Base-by-base conservation (phyloP, 2,329 filamentous ascomycete genomes). In the Sphaerostilbella broomeana region DNA sequence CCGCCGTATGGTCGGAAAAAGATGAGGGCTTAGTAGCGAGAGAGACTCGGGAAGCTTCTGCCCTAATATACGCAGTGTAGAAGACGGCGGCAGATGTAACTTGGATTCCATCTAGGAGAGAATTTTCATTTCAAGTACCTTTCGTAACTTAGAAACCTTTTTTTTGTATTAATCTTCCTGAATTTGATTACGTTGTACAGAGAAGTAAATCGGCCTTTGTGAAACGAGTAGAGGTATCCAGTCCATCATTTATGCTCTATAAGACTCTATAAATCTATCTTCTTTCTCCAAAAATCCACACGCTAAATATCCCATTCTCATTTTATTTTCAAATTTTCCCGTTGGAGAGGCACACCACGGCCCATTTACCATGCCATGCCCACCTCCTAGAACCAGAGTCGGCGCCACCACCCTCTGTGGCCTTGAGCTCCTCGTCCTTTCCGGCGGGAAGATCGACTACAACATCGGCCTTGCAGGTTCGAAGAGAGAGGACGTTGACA, bases 311-410 rank as follows among this genome's bases (percentile, higher is more conserved):
- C 26, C 3, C 19, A n/a, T 28, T 47, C 48, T 47, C 58, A 12
- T 38, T 46, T 50, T 49, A 62, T 24, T 52, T n/a, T n/a, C n/a
- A n/a, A n/a, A n/a, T n/a, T n/a, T n/a, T 49, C 6, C 57, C 61
- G 29, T 60, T 44, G 5, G 62, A 65, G 7, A 65, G 47, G 35
- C 52, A 88, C 4, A 94, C 81, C n/a, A 97, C 87, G 5, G 90
- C 90, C 85, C 86, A 97, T 63, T 95, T 95, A 28, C 90, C 90
- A 55, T 78, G 84, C 89, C 89, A 97, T 0, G 87, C 89, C 90
- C 90, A 97, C 60, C 86, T 84, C 40, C 92, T 73, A 17, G 78
- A 73, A 60, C 83, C 61, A 49, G 75, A 66, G 45, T 87, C 80
- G 12, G 81, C 84, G 4, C 84, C 85, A 1, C 84, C 85, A 12